Percentiles rank a stretch among this genome's conserved stretches.
phyloP scores from a whole-genome alignment of 1,284 basidiomycete species.

The Afroboletus lepidellus region DNA sequence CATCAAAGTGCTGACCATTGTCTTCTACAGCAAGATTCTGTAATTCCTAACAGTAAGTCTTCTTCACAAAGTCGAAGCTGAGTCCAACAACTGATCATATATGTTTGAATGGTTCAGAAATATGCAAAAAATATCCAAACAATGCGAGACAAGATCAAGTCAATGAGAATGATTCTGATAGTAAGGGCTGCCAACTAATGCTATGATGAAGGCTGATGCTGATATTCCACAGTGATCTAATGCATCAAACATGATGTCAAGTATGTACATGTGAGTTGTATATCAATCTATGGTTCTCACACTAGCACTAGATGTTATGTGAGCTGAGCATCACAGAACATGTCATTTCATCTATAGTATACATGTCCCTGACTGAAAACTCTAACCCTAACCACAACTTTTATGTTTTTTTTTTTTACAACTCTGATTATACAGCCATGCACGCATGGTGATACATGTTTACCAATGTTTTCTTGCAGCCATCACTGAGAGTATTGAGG shows the following conservation, averaged over 20 bases:
- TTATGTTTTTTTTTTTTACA: background rate
- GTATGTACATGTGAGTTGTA: background rate
- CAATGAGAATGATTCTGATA: background rate
- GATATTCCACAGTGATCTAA: background rate
- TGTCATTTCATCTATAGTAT: no score
- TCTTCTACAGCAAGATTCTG: background rate
- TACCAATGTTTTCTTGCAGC: background rate
- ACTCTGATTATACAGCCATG: no score
- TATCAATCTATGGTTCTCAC: no score
- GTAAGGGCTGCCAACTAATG: background rate
- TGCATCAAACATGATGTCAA: background rate
- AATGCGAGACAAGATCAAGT: background rate
- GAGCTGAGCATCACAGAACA: no score
- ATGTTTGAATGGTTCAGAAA: background rate
- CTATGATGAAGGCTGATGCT: background rate
- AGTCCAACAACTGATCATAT: background rate
- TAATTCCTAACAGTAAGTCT: background rate
- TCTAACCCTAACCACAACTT: no score
- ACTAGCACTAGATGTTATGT: no score
- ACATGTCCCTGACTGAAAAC: no score
- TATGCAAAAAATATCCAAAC: background rate
- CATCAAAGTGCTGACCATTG: background rate
- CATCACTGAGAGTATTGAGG: background rate
- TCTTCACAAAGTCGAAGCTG: background rate
- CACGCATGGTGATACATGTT: background rate